Conservation (phyloP, 352 stramenopile species). For the Globisporangium ultimum region DNA sequence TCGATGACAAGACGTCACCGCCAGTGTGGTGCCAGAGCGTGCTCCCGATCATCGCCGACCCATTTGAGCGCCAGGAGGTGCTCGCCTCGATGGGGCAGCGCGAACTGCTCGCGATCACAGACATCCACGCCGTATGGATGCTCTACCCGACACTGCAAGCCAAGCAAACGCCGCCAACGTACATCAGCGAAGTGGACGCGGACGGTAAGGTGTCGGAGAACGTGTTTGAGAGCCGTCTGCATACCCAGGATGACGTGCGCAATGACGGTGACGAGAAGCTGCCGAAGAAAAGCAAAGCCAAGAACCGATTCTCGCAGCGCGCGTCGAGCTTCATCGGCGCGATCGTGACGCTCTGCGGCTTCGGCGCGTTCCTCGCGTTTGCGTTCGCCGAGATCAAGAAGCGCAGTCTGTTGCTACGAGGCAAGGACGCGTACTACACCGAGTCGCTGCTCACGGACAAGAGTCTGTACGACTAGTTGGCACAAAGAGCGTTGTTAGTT, state of each 20-base stretch:
- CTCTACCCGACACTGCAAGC: conserved; percentile 63
- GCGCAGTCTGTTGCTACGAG: conserved; percentile 20
- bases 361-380: conserved; percentile 39
- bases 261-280: conserved; percentile 7
- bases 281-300: conserved; percentile 1
- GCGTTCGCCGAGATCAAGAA: conserved; percentile 32
- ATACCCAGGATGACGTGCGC: conserved; percentile 44
- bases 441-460: conserved; percentile 69
- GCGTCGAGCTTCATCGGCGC: conserved; percentile 63
- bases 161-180: conserved; percentile 30
- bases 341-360: conserved; percentile 56
- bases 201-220: conserved; percentile 9
- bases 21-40: conserved; percentile 65
- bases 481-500: too few species aligned
- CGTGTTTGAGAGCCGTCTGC: conserved; percentile 60
- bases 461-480: conserved; percentile 25
- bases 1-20: neutral
- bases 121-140: conserved; percentile 73
- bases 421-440: conserved; percentile 44
- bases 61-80: conserved; percentile 42
- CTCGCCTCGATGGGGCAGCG: conserved; percentile 74
- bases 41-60: conserved; percentile 54
- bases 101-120: conserved; percentile 58
- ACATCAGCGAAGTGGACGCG: conserved; percentile 20
- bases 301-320: conserved; percentile 36